Base-by-base conservation (phyloP, 73 alveolate species). In the Paramecium caudatum region DNA sequence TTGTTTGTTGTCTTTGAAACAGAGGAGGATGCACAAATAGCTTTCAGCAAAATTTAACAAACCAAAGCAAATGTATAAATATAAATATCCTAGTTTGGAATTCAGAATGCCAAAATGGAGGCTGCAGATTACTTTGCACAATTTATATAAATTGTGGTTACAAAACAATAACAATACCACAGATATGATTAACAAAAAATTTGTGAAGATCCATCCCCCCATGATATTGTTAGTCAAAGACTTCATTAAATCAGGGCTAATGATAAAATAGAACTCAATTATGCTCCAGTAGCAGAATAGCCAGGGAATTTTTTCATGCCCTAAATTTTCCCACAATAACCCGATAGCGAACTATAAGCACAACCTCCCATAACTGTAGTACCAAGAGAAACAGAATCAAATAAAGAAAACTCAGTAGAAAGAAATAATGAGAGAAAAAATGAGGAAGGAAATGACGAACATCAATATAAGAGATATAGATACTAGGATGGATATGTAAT, bases 361-460 rank as follows among this genome's bases (percentile, higher is more conserved):
- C n/a, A n/a, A n/a, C n/a, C n/a, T n/a, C n/a, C n/a, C n/a, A n/a
- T n/a, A n/a, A n/a, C n/a, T n/a, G 50, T 8, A 41, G 50, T 41
- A 41, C 50, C 15, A 8, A 34, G 50, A 32, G 84, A 68, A 9
- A 34, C 84, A 3, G 84, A 68, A 68, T 68, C 84, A 15, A 68
- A 68, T 8, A 68, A 68, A 5, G 84, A 68, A 13, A 68, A 68
- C 16, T 68, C 84, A 17, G 47, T 68, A 13, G 84, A 68, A 33
- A 68, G 34, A 32, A 15, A 32, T 34, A 47, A 68, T 1, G 34
- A 17, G 12, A 34, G 50, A 32, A 30, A 34, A 13, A 12, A 63
- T 34, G 33, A 30, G 9, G 50, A 63, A 30, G 25, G 49, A 9
- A 63, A 39, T 16, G 15, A 9, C 21, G 61, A 68, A 32, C 13